Evolutionary conservation across 2,329 filamentous ascomycete species (phyloP).

Genomic region (Akanthomyces dipterigenus): DNA sequence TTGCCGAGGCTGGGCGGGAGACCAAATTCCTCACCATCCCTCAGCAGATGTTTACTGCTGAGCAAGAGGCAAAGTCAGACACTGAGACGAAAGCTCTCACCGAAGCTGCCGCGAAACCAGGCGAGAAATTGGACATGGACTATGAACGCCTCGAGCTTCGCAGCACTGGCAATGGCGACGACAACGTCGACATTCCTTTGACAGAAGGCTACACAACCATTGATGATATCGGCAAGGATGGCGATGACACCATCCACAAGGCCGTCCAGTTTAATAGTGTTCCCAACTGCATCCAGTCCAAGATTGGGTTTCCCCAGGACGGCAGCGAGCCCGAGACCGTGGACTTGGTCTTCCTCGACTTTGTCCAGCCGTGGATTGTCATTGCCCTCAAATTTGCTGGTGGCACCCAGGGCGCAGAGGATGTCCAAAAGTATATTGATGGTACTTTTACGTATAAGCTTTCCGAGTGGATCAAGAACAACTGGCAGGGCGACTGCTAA

Average conservation of each 20-base stretch:
- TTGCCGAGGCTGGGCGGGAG: slow-evolving; percentile 31
- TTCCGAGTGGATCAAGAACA: slow-evolving; percentile 49
- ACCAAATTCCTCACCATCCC: slow-evolving; percentile 44
- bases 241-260: slow-evolving; percentile 83
- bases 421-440: slow-evolving; percentile 47
- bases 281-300: slow-evolving; percentile 76
- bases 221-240: slow-evolving; percentile 76
- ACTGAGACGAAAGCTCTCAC: neutral
- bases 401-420: slow-evolving; percentile 39
- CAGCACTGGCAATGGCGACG: slow-evolving; percentile 16
- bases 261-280: slow-evolving; percentile 67
- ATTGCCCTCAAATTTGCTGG: slow-evolving; percentile 61
- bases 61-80: neutral
- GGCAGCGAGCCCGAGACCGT: slow-evolving; percentile 59
- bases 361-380: slow-evolving; percentile 76
- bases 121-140: slow-evolving; percentile 15
- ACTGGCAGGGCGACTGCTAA: slow-evolving; percentile 48
- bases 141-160: slow-evolving; percentile 25
- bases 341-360: slow-evolving; percentile 87
- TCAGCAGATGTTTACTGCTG: slow-evolving; percentile 30
- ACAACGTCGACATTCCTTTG: slow-evolving; percentile 31
- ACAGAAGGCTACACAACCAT: slow-evolving; percentile 76
- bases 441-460: slow-evolving; percentile 50
- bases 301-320: slow-evolving; percentile 52
- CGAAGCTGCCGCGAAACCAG: neutral